Percentiles rank a stretch among this genome's conserved stretches.
phyloP scores from a whole-genome alignment of 768 basidiomycete species.

The Russula sp. region DNA sequence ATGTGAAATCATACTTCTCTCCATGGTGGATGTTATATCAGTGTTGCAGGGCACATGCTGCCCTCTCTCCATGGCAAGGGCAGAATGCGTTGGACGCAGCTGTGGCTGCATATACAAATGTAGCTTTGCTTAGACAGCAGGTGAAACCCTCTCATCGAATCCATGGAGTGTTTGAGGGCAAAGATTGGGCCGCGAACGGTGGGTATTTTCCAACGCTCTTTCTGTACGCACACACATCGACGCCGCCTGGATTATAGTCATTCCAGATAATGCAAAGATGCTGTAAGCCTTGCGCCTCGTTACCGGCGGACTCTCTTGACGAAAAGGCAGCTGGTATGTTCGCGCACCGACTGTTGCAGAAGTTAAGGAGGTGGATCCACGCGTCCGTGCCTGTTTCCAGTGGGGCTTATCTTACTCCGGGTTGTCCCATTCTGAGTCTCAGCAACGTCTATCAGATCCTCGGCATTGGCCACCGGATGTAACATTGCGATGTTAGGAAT shows the following conservation, averaged over 20 bases:
- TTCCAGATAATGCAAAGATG: conserved; percentile 76
- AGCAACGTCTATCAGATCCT: conserved; percentile 41
- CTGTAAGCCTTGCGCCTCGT: conserved; percentile 37
- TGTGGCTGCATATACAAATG: conserved; percentile 76
- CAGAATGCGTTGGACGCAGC: conserved; percentile 81
- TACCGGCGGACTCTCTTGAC: not conserved
- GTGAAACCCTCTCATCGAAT: conserved; percentile 69
- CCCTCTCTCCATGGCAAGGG: conserved; percentile 80
- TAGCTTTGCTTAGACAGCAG: conserved; percentile 78
- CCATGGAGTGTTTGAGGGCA: conserved; percentile 73
- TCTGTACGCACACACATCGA: not conserved
- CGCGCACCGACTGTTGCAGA: conserved; percentile 66
- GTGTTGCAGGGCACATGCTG: conserved; percentile 60
- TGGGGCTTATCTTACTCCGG: conserved; percentile 30
- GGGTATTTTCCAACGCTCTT: conserved; percentile 24
- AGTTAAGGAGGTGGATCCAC: conserved; percentile 47
- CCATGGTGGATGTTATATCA: not conserved
- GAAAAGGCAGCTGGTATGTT: conserved; percentile 51
- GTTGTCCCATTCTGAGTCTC: not conserved
- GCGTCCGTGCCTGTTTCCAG: conserved; percentile 71
- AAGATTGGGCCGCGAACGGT: conserved; percentile 73
- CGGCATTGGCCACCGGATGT: conserved; percentile 62
- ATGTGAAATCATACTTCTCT: conserved; percentile 17
- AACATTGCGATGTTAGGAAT: conserved; percentile 37
- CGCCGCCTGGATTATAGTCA: conserved; percentile 43